Conservation (phyloP, 2,329 filamentous ascomycete species). For the Colletotrichum truncatum region DNA sequence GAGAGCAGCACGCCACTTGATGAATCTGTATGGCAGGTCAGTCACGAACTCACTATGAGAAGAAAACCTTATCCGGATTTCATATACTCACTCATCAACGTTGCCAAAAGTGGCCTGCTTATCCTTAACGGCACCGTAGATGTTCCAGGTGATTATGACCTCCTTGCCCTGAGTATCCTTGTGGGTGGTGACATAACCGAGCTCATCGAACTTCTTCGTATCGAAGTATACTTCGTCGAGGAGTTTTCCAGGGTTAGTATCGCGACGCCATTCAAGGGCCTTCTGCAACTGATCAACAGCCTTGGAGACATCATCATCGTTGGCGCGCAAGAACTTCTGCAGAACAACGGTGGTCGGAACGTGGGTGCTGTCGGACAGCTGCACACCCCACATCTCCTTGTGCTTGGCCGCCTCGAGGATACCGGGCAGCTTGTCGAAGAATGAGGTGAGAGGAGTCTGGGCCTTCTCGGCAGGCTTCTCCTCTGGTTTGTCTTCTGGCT, state of each 20-base stretch:
- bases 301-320: conserved; percentile 77
- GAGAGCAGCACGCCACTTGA: conserved; percentile 87
- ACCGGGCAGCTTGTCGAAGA: conserved; percentile 66
- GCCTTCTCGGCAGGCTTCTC: conserved; percentile 30
- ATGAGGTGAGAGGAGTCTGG: conserved; percentile 56
- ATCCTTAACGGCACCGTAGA: conserved; percentile 89
- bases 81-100: conserved; percentile 77
- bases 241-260: conserved; percentile 75
- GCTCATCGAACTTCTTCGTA: conserved; percentile 74
- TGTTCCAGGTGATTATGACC: conserved; percentile 85
- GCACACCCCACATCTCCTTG: conserved; percentile 88
- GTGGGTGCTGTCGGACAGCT: conserved; percentile 65
- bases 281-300: conserved; percentile 81
- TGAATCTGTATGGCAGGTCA: conserved; percentile 67
- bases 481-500: conserved; percentile 29
- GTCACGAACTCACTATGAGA: neutral
- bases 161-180: conserved; percentile 64
- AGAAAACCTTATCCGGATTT: neutral
- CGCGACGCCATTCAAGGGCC: conserved; percentile 85
- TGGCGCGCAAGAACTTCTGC: conserved; percentile 94
- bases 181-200: conserved; percentile 86
- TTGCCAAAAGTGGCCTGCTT: conserved; percentile 86
- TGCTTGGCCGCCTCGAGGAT: conserved; percentile 68
- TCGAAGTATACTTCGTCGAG: conserved; percentile 71
- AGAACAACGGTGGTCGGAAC: conserved; percentile 85